phyloP scores from a whole-genome alignment of 768 basidiomycete genomes.

The Naganishia onofrii region DNA sequence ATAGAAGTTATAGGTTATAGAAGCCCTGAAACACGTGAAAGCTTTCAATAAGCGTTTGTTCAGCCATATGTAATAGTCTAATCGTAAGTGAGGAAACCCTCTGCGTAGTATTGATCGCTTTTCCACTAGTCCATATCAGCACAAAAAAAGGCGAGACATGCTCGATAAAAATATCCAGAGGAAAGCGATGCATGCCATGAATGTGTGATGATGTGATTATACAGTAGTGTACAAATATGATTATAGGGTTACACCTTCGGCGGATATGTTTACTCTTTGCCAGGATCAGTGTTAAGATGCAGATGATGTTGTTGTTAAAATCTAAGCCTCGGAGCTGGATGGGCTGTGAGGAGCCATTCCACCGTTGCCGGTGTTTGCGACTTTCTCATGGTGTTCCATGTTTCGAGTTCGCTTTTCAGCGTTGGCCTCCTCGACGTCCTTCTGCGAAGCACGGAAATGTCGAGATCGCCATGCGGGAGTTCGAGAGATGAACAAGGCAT shows the following conservation, averaged over 20 bases:
- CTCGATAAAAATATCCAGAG: not conserved
- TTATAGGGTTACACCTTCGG: not conserved
- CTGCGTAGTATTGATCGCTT: too few relatives aligned
- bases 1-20: not conserved
- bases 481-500: conserved; percentile 45
- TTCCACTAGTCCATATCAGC: not conserved
- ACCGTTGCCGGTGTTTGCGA: not conserved
- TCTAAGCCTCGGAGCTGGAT: conserved; percentile 12
- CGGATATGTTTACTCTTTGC: not conserved
- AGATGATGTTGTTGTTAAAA: not conserved
- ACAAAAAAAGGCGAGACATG: too few relatives aligned
- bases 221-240: not conserved
- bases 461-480: conserved; percentile 46
- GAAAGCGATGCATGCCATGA: not conserved
- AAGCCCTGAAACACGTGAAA: too few relatives aligned
- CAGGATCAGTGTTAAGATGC: not conserved
- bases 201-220: not conserved
- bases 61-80: too few relatives aligned
- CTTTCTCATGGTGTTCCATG: conserved; percentile 27
- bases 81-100: too few relatives aligned
- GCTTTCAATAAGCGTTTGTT: too few relatives aligned
- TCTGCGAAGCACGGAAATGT: conserved; percentile 37
- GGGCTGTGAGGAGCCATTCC: conserved; percentile 16
- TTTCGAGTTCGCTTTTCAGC: conserved; percentile 9
- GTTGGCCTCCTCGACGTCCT: conserved; percentile 31